Evolutionary conservation across 169 alveolate species (phyloP), one percentile per base, ranked within the genome.

Genomic region (Cryptosporidium felis): DNA sequence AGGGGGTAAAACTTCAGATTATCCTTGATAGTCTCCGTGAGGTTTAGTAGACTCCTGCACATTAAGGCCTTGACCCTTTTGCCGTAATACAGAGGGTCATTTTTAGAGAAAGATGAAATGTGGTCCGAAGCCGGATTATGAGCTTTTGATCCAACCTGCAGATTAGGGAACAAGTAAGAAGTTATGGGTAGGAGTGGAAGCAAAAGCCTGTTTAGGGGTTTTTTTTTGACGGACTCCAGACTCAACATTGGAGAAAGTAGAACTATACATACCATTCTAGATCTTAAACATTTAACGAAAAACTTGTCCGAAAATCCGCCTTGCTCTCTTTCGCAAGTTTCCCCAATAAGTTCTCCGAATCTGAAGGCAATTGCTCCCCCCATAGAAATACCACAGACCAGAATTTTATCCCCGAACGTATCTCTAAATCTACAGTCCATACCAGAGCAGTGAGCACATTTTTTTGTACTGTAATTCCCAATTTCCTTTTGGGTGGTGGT

Each of bases 241-340:
- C 85, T 74, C 26, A 74, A 9, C 85, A 74, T 74, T 14, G 85
- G 85, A 3, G 85, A 74, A 21, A 74, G 59, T n/a, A 74, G 14
- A 12, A 53, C 46, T 16, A 41, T 56, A 26, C 85, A 74, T 21
- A 49, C 46, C 28, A 74, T n/a, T 26, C 85, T 60, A 6, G 85
- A 53, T 40, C 58, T 53, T 21, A 74, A 51, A 44, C 85, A 74
- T 51, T 49, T 32, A n/a, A 74, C 18, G 23, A 74, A 47, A 8
- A 61, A 40, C 10, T 40, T 23, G 16, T 63, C 60, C 9, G 14
- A 5, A 5, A 74, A 53, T n/a, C 44, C 59, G 2, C 49, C 51
- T n/a, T 47, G 26, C 6, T 46, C 46, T 47, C 30, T 49, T 23
- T 42, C 18, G 21, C 53, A 30, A 21, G 58, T 38, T 49, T 74